Conservation (phyloP, 2,329 filamentous ascomycete genomes). For the Colletotrichum sansevieriae region DNA sequence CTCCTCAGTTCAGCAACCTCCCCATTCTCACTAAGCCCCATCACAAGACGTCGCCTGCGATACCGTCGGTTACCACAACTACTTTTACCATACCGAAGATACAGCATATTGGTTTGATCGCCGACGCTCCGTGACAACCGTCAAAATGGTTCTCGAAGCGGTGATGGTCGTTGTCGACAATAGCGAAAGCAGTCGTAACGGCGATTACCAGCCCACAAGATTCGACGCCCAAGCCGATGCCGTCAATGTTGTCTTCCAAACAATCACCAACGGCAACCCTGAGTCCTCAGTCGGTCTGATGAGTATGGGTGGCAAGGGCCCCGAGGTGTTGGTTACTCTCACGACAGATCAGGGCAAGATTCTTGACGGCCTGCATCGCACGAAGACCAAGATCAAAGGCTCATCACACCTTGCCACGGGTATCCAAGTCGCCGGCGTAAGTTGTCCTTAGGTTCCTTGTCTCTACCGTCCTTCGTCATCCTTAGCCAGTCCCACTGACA, state of each 20-base stretch:
- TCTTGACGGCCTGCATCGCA: conserved; percentile 90
- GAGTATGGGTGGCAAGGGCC: conserved; percentile 99
- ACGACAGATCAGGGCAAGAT: conserved; percentile 98
- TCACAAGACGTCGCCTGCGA: neutral
- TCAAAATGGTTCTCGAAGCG: conserved; percentile 97
- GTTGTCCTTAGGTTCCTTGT: conserved; percentile 49
- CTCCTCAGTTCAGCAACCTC: conserved; percentile 36
- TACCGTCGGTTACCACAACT: neutral
- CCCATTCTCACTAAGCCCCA: neutral
- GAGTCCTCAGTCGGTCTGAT: conserved; percentile 98
- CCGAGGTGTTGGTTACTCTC: conserved; percentile 95
- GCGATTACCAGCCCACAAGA: conserved; percentile 90
- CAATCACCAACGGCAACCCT: conserved; percentile 93
- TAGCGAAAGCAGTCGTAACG: conserved; percentile 98
- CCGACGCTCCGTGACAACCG: conserved; percentile 48
- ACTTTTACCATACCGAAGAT: neutral
- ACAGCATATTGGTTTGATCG: neutral
- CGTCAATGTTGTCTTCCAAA: conserved; percentile 94
- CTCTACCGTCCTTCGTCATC: neutral
- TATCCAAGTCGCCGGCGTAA: conserved; percentile 93
- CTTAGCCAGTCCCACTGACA: conserved; percentile 44
- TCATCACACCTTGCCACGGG: conserved; percentile 89
- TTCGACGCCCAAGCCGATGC: conserved; percentile 98
- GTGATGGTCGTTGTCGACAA: conserved; percentile 99
- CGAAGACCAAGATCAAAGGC: conserved; percentile 90